Evolutionary conservation across 768 basidiomycete species (phyloP).

Genomic region (Trametes elegans): DNA sequence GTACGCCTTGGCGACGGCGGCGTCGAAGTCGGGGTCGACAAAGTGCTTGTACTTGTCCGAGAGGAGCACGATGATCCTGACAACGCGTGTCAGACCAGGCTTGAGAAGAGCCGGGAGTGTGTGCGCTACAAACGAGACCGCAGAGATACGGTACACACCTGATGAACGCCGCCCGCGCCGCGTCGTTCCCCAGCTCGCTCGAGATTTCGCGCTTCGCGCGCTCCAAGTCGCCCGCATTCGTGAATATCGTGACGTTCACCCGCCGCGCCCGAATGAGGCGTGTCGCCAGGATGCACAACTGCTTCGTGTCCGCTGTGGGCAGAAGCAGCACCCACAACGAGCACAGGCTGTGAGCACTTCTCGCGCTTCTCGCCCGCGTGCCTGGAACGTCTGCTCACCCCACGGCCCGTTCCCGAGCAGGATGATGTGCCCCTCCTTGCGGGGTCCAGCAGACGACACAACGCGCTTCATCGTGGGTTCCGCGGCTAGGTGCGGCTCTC

Average conservation of each 20-base stretch:
- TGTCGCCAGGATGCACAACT: slow-evolving; percentile 5
- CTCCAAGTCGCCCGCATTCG: neutral
- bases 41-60: slow-evolving; percentile 6
- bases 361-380: neutral
- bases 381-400: neutral
- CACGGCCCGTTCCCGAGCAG: slow-evolving; percentile 4
- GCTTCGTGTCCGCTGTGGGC: neutral
- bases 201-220: slow-evolving; percentile 3
- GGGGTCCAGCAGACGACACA: too few relatives aligned
- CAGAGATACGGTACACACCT: slow-evolving; percentile 1
- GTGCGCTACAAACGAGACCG: too few relatives aligned
- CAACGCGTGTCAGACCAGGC: neutral
- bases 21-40: slow-evolving; percentile 2
- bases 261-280: neutral
- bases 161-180: neutral
- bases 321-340: neutral
- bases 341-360: neutral
- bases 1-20: neutral
- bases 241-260: slow-evolving; percentile 2
- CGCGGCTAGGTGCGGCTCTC: too few relatives aligned
- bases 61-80: neutral
- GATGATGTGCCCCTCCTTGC: slow-evolving; percentile 1
- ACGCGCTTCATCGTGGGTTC: too few relatives aligned
- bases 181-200: slow-evolving; percentile 4
- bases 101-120: too few relatives aligned